Conservation (phyloP, 768 basidiomycete species). For the Exsudoporus frostii region DNA sequence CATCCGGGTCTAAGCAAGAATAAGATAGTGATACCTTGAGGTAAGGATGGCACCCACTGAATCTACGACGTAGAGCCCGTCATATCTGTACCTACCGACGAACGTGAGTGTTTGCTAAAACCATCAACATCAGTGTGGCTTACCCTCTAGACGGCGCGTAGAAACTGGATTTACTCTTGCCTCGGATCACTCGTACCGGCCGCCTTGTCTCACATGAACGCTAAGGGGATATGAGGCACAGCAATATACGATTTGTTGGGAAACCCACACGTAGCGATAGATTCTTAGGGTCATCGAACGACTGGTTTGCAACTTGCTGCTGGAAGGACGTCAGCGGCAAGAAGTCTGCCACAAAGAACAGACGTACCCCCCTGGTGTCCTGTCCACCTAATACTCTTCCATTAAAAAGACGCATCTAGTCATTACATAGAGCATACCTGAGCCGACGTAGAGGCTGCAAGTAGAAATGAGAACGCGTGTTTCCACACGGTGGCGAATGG, state of each 20-base stretch:
- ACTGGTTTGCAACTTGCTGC: slow-evolving; percentile 24
- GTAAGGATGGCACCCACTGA: slow-evolving; percentile 11
- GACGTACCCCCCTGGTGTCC: slow-evolving; percentile 13
- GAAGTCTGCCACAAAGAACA: background rate
- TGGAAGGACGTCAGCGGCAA: slow-evolving; percentile 4
- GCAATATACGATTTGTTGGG: background rate
- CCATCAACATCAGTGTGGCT: background rate
- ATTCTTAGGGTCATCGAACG: slow-evolving; percentile 21
- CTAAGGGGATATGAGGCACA: slow-evolving; percentile 14
- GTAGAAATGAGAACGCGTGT: background rate
- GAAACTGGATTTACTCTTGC: slow-evolving; percentile 12
- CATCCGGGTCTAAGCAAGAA: slow-evolving; percentile 14
- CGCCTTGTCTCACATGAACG: slow-evolving; percentile 26
- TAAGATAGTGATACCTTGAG: slow-evolving; percentile 1
- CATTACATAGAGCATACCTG: slow-evolving; percentile 14
- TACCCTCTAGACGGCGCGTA: slow-evolving; percentile 27
- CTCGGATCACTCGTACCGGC: slow-evolving; percentile 40
- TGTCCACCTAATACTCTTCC: slow-evolving; percentile 22
- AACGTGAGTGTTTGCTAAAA: background rate
- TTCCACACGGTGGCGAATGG: background rate
- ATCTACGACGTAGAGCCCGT: slow-evolving; percentile 31
- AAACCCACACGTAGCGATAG: slow-evolving; percentile 18
- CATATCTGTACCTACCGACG: slow-evolving; percentile 29
- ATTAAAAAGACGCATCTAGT: background rate
- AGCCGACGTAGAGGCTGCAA: slow-evolving; percentile 35